Conservation (phyloP, 345 rosid genomes). For the Sapria himalayana region DNA sequence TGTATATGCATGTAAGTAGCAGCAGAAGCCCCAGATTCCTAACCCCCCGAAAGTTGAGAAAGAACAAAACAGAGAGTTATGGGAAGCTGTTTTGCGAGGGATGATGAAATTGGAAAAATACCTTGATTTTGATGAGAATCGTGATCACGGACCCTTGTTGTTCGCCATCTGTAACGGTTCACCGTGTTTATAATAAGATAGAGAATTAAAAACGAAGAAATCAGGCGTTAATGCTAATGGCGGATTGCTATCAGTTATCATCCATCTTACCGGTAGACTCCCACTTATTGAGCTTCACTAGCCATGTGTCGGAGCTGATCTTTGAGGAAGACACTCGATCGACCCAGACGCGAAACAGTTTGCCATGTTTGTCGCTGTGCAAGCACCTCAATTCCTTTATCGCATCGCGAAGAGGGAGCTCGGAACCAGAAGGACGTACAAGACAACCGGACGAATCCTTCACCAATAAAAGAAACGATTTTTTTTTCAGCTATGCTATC, state of each 20-base stretch:
- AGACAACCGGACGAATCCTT: constrained; percentile 43
- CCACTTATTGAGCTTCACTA: constrained; percentile 61
- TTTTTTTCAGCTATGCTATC: background rate
- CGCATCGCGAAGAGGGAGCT: constrained; percentile 31
- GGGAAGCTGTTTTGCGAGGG: background rate
- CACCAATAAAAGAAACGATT: constrained; percentile 7
- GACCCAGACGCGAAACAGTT: constrained; percentile 59
- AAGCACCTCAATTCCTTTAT: constrained; percentile 22
- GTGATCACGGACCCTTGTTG: constrained; percentile 36
- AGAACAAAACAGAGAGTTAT: background rate
- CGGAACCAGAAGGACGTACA: constrained; percentile 59
- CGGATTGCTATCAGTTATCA: too few relatives aligned
- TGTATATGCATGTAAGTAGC: constrained; percentile 41
- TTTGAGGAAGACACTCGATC: constrained; percentile 43
- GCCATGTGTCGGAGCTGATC: constrained; percentile 42
- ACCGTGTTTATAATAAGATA: background rate
- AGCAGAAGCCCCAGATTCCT: constrained; percentile 17
- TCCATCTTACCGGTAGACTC: constrained; percentile 49
- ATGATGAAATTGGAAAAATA: constrained; percentile 1
- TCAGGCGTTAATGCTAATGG: too few relatives aligned
- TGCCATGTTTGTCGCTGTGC: constrained; percentile 68
- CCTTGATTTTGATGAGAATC: constrained; percentile 34
- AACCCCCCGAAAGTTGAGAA: constrained; percentile 4
- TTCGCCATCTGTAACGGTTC: constrained; percentile 29
- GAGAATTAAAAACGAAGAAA: background rate